phyloP scores from a whole-genome alignment of 2,329 filamentous ascomycete species.

The Aspergillus felis region DNA sequence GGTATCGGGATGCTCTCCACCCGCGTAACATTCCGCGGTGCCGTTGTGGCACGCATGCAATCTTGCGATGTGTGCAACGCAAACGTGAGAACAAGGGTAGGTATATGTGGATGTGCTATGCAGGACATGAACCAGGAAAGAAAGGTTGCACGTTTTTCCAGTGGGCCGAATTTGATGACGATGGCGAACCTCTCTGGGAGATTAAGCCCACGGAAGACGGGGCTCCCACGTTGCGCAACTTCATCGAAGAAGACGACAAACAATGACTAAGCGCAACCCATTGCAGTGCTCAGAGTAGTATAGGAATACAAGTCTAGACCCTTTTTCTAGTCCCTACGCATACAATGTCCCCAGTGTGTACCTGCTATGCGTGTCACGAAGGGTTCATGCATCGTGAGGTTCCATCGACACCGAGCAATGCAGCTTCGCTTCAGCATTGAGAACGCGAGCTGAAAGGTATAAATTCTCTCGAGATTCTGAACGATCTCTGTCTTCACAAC shows the following conservation, averaged over 20 bases:
- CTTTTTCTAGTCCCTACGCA: not conserved
- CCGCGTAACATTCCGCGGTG: conserved; percentile 76
- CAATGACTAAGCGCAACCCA: not conserved
- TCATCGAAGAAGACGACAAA: conserved; percentile 11
- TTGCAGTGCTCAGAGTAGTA: not conserved
- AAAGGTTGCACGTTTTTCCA: conserved; percentile 72
- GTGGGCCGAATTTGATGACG: conserved; percentile 83
- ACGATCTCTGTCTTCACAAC: not conserved
- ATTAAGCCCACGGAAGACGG: conserved; percentile 12
- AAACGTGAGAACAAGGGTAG: conserved; percentile 71
- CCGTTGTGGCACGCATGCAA: conserved; percentile 64
- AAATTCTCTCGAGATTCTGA: not conserved
- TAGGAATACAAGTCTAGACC: not conserved
- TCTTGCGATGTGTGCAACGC: conserved; percentile 73
- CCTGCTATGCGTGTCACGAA: not conserved
- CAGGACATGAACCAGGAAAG: conserved; percentile 45
- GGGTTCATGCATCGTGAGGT: not conserved
- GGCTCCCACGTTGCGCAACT: conserved; percentile 23
- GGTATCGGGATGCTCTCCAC: conserved; percentile 74
- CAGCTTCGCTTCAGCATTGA: not conserved
- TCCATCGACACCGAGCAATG: not conserved
- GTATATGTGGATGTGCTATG: conserved; percentile 95
- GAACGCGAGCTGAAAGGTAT: not conserved
- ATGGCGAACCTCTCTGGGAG: conserved; percentile 71
- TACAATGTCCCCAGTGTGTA: not conserved